Base-by-base conservation (phyloP, 352 stramenopile species). In the Pythium rhizo-oryzae region DNA sequence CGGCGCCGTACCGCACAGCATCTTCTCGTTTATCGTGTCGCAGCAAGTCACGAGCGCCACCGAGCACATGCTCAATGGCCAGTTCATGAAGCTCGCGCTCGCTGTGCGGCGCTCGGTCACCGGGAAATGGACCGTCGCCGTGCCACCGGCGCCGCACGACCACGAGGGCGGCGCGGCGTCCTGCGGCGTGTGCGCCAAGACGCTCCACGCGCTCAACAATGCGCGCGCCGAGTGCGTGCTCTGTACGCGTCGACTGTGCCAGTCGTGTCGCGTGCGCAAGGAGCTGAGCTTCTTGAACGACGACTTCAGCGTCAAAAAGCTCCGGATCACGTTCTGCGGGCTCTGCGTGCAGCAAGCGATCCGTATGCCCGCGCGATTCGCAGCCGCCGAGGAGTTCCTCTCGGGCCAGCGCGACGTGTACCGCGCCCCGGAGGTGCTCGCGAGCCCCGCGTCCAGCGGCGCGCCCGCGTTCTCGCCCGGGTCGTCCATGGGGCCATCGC, bases 1-100 rank as follows among this genome's bases (percentile, higher is more conserved):
- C 18, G 77, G 77, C 1, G 75, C 61, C 28, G 72, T 84, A 24
- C 60, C 75, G 8, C 69, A 70, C 21, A 64, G 55, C n/a, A 33
- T 84, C 8, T 68, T 62, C 43, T 57, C n/a, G 19, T 19, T 30
- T 5, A 15, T 62, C 18, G 43, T 41, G 23, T 35, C 59, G 21
- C 25, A 49, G 11, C 30, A 47, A 28, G n/a, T 59, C 1, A 47
- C 53, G 33, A 28, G n/a, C 18, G n/a, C 53, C 18, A 19, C 52
- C 7, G 19, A 35, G 53, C 52, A 68, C 24, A 41, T 57, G 19
- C 37, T 56, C 25, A 68, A 46, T 7, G 52, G 35, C 8, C 39
- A 62, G 30, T 19, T 30, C 15, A 68, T 62, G 52, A 68, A 68
- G n/a, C 62, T 68, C 19, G 58, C 44, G 46, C 58, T 64, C 19